Base-by-base conservation (phyloP, 225 moss, liverwort and hornwort genomes). In the Asterella californica region DNA sequence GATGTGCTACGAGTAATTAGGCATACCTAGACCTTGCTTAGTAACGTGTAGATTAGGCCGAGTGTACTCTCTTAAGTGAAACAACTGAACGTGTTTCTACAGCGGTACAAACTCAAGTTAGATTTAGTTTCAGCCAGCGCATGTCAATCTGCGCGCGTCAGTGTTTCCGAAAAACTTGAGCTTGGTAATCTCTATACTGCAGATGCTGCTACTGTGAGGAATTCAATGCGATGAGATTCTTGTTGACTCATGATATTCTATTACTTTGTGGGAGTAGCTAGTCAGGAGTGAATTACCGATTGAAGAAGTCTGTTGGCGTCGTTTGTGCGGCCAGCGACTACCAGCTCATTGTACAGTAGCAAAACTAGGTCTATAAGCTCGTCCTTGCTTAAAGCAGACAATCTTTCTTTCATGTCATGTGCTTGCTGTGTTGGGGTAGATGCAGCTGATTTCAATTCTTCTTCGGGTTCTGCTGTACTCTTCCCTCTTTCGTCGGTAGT, bases 331-430 rank as follows among this genome's bases (percentile, higher is more conserved):
- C 88, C 88, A 52, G 83, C 50, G 70, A 77, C 88, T 12, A 84
- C 85, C 66, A 89, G 65, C 82, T 86, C 86, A 76, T 83, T 84
- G 68, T 89, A 84, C 47, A 86, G 84, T 80, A 75, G 32, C 73
- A 89, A 25, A n/a, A 86, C 78, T n/a, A 89, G 82, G 42, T 82
- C 82, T 36, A 84, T 81, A 49, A 89, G 80, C 59, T 89, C 86
- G n/a, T 84, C 86, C 68, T 83, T 86, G 47, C 53, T 72, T 75
- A 84, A 65, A 11, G 46, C 76, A 34, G 71, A 69, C 42, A 89
- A 60, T 48, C 60, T 81, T 52, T 84, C 86, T 81, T 81, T 86
- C 82, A 86, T 81, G 30, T 86, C 74, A 29, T 72, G 79, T 65
- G 50, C 27, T 45, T 81, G n/a, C n/a, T n/a, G 72, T 55, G 4